Percentiles rank a stretch among this genome's conserved stretches.
Conservation (phyloP, 176 grass and related monocot species). For the Bolboschoenus planiculmis region DNA sequence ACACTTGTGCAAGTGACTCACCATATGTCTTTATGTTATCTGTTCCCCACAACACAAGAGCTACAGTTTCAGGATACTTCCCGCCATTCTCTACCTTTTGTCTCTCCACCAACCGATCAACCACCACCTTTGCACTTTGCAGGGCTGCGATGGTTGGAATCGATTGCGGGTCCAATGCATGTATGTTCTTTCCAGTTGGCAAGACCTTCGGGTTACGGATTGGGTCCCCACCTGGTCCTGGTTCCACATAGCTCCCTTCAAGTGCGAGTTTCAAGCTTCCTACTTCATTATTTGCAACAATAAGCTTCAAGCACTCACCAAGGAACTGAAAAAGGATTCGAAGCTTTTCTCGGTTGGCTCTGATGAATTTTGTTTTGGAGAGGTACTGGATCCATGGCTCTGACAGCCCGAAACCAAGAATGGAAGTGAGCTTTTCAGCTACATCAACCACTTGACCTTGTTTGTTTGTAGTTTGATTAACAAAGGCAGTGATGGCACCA, state of each 20-base stretch:
- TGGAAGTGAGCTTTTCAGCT: constrained; percentile 48
- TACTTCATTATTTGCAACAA: constrained; percentile 85
- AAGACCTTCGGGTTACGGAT: constrained; percentile 96
- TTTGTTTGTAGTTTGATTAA: constrained; percentile 72
- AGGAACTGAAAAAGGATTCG: constrained; percentile 72
- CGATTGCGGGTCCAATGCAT: constrained; percentile 87
- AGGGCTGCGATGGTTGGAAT: constrained; percentile 83
- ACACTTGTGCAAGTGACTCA: constrained; percentile 82
- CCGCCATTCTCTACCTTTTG: constrained; percentile 88
- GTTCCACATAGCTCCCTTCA: constrained; percentile 83
- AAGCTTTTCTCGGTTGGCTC: constrained; percentile 84
- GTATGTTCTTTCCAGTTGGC: constrained; percentile 98
- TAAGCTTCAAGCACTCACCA: constrained; percentile 68
- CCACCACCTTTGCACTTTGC: constrained; percentile 93
- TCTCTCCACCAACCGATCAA: constrained; percentile 80
- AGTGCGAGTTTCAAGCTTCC: constrained; percentile 85
- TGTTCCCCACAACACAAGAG: constrained; percentile 98
- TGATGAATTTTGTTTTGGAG: constrained; percentile 74
- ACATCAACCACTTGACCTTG: constrained; percentile 90
- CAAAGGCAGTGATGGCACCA: constrained; percentile 64
- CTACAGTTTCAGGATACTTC: constrained; percentile 82
- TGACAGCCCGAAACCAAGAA: constrained; percentile 64
- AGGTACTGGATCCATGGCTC: constrained; percentile 94
- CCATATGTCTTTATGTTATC: constrained; percentile 99
- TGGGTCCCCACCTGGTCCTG: constrained; percentile 89